Percentiles rank a stretch among this genome's conserved stretches.
phyloP scores from a whole-genome alignment of 768 basidiomycete species.

The Phanerochaete sordida region DNA sequence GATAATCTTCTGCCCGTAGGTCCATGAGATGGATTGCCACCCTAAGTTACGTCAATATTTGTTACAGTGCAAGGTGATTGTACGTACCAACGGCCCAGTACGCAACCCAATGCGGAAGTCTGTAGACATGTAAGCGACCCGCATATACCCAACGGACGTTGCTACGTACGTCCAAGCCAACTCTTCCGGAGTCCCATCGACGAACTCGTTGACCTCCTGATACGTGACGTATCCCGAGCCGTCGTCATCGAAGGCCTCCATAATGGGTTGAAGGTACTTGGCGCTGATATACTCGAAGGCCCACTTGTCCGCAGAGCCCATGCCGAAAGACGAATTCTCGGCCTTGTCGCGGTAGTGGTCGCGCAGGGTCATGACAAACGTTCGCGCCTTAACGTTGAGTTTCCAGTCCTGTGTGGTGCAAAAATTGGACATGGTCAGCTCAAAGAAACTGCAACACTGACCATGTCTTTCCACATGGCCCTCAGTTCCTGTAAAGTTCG shows the following conservation, averaged over 20 bases:
- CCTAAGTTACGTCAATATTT: conserved; percentile 12
- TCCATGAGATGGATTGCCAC: conserved; percentile 15
- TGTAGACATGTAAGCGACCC: background rate
- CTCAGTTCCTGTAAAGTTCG: conserved; percentile 15
- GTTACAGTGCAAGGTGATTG: background rate
- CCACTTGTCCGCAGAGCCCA: conserved; percentile 22
- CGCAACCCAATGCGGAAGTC: conserved; percentile 30
- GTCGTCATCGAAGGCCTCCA: conserved; percentile 33
- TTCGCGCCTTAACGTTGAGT: conserved; percentile 25
- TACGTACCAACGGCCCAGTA: conserved; percentile 29
- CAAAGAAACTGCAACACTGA: background rate
- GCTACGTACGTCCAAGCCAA: conserved; percentile 31
- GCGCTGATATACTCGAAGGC: conserved; percentile 22
- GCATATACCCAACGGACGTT: background rate
- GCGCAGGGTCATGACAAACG: conserved; percentile 26
- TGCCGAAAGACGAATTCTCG: background rate
- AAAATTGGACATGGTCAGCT: background rate
- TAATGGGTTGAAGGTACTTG: conserved; percentile 19
- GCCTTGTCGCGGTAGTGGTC: conserved; percentile 28
- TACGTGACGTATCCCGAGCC: conserved; percentile 31
- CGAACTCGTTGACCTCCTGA: conserved; percentile 31
- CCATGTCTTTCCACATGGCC: conserved; percentile 25
- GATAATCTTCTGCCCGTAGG: conserved; percentile 13
- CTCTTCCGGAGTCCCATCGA: conserved; percentile 17
- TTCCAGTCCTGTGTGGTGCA: conserved; percentile 21